Evolutionary conservation across 1,284 basidiomycete genomes (phyloP).

Genomic region (Somion occarium): DNA sequence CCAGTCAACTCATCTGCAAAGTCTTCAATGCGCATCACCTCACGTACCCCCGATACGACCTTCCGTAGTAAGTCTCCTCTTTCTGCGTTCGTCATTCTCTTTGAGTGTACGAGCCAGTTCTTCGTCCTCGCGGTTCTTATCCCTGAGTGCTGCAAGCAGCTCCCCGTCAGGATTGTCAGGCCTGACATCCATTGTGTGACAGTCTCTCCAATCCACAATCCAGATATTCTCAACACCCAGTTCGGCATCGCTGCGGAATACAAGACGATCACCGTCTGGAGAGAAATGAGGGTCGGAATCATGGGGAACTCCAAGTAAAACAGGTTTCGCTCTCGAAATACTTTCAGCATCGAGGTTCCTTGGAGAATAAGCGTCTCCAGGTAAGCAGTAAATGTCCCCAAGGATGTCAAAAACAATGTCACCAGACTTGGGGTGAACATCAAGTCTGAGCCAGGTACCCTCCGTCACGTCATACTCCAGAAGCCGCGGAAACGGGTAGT

Average conservation of each 20-base stretch:
- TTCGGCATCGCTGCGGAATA: slow-evolving; percentile 66
- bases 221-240: slow-evolving; percentile 72
- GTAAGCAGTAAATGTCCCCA: slow-evolving; percentile 68
- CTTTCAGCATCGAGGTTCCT: slow-evolving; percentile 12
- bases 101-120: slow-evolving; percentile 43
- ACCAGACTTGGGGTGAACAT: slow-evolving; percentile 61
- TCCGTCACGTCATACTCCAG: slow-evolving; percentile 66
- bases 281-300: slow-evolving; percentile 72
- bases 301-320: slow-evolving; percentile 57
- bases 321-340: slow-evolving; percentile 39
- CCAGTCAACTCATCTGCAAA: not conserved
- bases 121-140: slow-evolving; percentile 40
- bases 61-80: slow-evolving; percentile 50
- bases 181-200: slow-evolving; percentile 52
- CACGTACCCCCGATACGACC: slow-evolving; percentile 50
- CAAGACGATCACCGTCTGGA: slow-evolving; percentile 53
- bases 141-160: slow-evolving; percentile 30
- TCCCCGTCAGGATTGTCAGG: slow-evolving; percentile 23
- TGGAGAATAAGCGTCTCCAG: slow-evolving; percentile 35
- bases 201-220: slow-evolving; percentile 60
- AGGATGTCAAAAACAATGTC: slow-evolving; percentile 74
- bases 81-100: slow-evolving; percentile 44
- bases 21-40: not conserved
- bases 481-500: slow-evolving; percentile 59
- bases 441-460: slow-evolving; percentile 70